Conservation (phyloP, 2,329 filamentous ascomycete species). For the Colletotrichum gloeosporioides region DNA sequence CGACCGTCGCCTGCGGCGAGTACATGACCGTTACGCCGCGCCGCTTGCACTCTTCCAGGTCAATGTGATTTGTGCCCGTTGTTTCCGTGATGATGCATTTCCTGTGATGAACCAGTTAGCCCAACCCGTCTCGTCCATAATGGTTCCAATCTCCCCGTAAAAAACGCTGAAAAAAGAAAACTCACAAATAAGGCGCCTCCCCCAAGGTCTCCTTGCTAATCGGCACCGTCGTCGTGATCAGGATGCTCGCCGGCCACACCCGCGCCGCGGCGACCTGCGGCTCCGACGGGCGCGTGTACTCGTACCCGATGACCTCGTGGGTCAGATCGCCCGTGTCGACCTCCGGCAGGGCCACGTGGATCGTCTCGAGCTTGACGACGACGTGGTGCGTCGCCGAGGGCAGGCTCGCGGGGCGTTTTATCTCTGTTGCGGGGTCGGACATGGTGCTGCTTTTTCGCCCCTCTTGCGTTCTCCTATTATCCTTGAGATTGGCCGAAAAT, state of each 20-base stretch:
- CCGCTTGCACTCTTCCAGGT: conserved; percentile 24
- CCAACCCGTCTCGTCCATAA: background rate
- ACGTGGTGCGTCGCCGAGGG: conserved; percentile 20
- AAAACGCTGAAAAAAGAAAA: background rate
- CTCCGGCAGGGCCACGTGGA: conserved; percentile 15
- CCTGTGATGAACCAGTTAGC: background rate
- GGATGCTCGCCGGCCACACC: conserved; percentile 28
- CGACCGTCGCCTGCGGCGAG: conserved; percentile 23
- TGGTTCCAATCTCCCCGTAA: fast-evolving
- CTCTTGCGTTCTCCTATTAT: background rate
- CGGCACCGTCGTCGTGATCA: conserved; percentile 27
- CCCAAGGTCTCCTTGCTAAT: conserved; percentile 22
- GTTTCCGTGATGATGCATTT: conserved; percentile 28
- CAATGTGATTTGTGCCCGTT: conserved; percentile 28
- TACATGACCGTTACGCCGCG: conserved; percentile 26
- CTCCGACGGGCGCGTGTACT: conserved; percentile 17
- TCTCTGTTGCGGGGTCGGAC: conserved; percentile 8
- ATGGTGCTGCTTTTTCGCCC: background rate
- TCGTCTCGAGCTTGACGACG: conserved; percentile 24
- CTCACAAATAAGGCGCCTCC: conserved; percentile 27
- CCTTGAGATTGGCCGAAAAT: background rate
- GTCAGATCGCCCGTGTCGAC: conserved; percentile 11
- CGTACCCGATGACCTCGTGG: conserved; percentile 22
- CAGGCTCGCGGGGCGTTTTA: conserved; percentile 12
- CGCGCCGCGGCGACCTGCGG: conserved; percentile 6